These are phyloP conservation scores for Heterobasidion irregulare DNA, from an alignment of 1,284 basidiomycete species.

Conservation along the genomic window DNA sequence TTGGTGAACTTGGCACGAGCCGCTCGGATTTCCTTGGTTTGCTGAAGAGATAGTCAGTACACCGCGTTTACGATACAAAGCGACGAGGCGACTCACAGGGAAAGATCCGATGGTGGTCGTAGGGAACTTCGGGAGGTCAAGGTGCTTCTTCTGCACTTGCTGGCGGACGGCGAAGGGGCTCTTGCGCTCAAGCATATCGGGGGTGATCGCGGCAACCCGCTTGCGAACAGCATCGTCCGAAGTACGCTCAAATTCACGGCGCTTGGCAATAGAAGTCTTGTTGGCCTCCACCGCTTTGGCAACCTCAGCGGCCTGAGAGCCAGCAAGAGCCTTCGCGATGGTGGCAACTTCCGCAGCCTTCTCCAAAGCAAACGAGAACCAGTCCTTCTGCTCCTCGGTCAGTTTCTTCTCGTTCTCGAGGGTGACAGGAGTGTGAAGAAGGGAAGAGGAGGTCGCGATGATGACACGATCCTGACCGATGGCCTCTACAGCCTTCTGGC, in stretches of 20 bases:
- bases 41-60: slow-evolving; percentile 31
- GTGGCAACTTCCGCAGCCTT: slow-evolving; percentile 90
- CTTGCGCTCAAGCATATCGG: slow-evolving; percentile 86
- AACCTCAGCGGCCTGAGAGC: slow-evolving; percentile 70
- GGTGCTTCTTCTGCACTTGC: slow-evolving; percentile 84
- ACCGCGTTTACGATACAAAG: slow-evolving; percentile 4
- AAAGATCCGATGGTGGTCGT: slow-evolving; percentile 99
- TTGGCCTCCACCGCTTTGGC: slow-evolving; percentile 78
- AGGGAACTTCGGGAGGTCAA: slow-evolving; percentile 94
- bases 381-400: slow-evolving; percentile 86
- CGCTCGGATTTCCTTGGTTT: slow-evolving; percentile 98
- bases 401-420: slow-evolving; percentile 92
- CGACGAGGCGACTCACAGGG: slow-evolving; percentile 48
- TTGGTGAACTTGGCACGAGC: slow-evolving; percentile 95
- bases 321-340: slow-evolving; percentile 78
- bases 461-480: slow-evolving; percentile 88
- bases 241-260: slow-evolving; percentile 92
- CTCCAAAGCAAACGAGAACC: slow-evolving; percentile 99
- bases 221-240: slow-evolving; percentile 96
- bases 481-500: slow-evolving; percentile 77
- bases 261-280: slow-evolving; percentile 87
- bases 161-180: slow-evolving; percentile 85
- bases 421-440: slow-evolving; percentile 97
- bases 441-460: slow-evolving; percentile 93
- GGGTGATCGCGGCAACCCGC: slow-evolving; percentile 89